These are phyloP conservation scores for Pseudonitzschia multiseries DNA, from an alignment of 108 stramenopile species.

Conservation along the genomic window DNA sequence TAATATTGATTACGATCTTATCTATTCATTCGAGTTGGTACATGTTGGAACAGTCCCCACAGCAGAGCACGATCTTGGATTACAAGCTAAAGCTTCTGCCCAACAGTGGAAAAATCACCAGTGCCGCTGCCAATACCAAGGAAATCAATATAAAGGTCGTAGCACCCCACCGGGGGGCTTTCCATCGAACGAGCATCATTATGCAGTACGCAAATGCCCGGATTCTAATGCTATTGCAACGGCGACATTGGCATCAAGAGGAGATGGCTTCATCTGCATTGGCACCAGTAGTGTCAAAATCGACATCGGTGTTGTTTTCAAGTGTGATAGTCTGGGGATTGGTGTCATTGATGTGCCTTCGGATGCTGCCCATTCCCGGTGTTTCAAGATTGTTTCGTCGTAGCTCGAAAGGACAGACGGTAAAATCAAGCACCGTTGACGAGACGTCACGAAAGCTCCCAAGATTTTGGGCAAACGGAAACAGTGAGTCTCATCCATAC, in stretches of 20 bases:
- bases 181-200: constrained; percentile 12
- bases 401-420: not conserved
- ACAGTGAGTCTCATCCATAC: not conserved
- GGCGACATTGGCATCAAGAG: not conserved
- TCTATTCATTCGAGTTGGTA: constrained; percentile 13
- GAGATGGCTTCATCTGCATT: not conserved
- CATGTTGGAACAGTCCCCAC: constrained; percentile 7
- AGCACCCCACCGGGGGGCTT: constrained; percentile 15
- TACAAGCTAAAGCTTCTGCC: not conserved
- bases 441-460: not conserved
- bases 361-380: constrained; percentile 7
- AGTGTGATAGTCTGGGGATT: constrained; percentile 4
- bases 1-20: not conserved
- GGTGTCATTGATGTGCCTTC: not conserved
- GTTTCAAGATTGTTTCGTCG: not conserved
- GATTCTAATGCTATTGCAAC: constrained; percentile 1
- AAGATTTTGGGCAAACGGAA: constrained; percentile 10
- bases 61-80: constrained; percentile 10
- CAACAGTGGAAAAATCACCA: not conserved
- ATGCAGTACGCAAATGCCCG: constrained; percentile 15
- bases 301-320: not conserved
- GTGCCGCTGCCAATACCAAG: not conserved
- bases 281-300: not conserved
- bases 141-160: not conserved
- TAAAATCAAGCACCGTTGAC: not conserved